Conservation (phyloP, 2,329 filamentous ascomycete genomes). For the Colletotrichum sp. region DNA sequence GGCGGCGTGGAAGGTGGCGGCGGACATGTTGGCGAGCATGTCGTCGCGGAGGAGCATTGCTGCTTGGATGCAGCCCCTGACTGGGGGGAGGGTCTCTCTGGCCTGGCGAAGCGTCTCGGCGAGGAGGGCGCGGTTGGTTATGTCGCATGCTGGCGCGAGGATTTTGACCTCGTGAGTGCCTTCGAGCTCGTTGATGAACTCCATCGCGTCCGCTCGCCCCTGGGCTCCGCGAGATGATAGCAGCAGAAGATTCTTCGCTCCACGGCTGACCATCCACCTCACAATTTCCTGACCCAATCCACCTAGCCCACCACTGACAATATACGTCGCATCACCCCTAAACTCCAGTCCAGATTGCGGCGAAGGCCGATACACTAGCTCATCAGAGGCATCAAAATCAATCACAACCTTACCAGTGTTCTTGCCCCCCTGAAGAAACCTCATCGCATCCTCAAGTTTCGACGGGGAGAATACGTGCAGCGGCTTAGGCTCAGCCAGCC, state of each 20-base stretch:
- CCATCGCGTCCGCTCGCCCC: neutral
- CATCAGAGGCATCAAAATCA: neutral
- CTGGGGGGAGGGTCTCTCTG: slow-evolving; percentile 25
- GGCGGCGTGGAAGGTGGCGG: slow-evolving; percentile 45
- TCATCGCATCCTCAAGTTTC: slow-evolving; percentile 39
- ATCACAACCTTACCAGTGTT: slow-evolving; percentile 53
- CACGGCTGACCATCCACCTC: slow-evolving; percentile 53
- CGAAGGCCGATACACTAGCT: neutral
- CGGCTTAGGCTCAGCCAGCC: slow-evolving; percentile 6
- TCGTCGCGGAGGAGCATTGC: slow-evolving; percentile 43
- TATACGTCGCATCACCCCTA: slow-evolving; percentile 47
- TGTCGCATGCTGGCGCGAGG: slow-evolving; percentile 42
- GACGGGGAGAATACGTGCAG: slow-evolving; percentile 29
- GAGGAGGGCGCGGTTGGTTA: slow-evolving; percentile 36
- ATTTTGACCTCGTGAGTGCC: slow-evolving; percentile 32
- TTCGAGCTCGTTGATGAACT: slow-evolving; percentile 37
- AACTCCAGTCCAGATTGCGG: slow-evolving; percentile 20
- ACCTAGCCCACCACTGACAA: slow-evolving; percentile 62
- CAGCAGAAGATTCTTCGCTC: slow-evolving; percentile 55
- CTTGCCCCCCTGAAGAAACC: slow-evolving; percentile 46
- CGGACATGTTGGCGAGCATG: slow-evolving; percentile 53
- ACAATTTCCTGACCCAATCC: slow-evolving; percentile 58
- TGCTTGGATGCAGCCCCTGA: slow-evolving; percentile 39
- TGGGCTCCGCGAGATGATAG: slow-evolving; percentile 34
- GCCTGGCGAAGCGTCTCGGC: slow-evolving; percentile 22